Base-by-base conservation (phyloP, 805 yeast species). In the Ogataea nakhonphanomensis region DNA sequence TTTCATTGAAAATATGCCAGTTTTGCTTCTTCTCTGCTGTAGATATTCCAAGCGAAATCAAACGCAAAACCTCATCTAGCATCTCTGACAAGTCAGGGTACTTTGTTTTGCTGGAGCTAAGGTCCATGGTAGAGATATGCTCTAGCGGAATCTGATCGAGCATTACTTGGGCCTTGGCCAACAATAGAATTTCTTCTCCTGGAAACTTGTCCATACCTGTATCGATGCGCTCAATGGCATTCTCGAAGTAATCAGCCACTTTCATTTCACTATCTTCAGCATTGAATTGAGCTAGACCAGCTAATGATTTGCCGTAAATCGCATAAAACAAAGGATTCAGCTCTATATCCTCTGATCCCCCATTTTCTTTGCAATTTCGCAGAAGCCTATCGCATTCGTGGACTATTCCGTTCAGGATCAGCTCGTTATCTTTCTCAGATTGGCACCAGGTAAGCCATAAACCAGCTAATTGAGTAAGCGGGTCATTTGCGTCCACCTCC, bases 341-440 rank as follows among this genome's bases (percentile, higher is more conserved):
- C 37, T 33, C 27, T 26, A 50, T 36, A 15, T 55, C 53, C 7
- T 67, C 64, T 5, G 64, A 56, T 33, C 53, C 45, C 27, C 55
- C 57, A 32, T 59, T 54, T 3, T 59, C 46, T 25, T 54, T 50
- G 20, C 66, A 48, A 41, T 71, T 70, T 57, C 90, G 70, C 48
- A 89, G 68, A 25, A 88, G 59, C 35, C 95, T 66, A 55, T 91
- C 96, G 65, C 95, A 84, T 58, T 91, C 97, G 53, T 90, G 96
- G n/a, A 91, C 74, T 4, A 90, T 73, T 17, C 96, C 97, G 54
- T 89, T 84, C 43, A 84, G 58, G 25, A 84, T 72, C 45, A 79
- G 63, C 55, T 81, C 85, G 48, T 74, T 76, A 15, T 81, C 83
- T 41, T 75, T 74, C 4, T 74, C 78, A 2, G 83, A 69, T 4